Evolutionary conservation across 805 yeast genomes (phyloP), one percentile per base, ranked within the genome.

Genomic region (Candida chilensis): DNA sequence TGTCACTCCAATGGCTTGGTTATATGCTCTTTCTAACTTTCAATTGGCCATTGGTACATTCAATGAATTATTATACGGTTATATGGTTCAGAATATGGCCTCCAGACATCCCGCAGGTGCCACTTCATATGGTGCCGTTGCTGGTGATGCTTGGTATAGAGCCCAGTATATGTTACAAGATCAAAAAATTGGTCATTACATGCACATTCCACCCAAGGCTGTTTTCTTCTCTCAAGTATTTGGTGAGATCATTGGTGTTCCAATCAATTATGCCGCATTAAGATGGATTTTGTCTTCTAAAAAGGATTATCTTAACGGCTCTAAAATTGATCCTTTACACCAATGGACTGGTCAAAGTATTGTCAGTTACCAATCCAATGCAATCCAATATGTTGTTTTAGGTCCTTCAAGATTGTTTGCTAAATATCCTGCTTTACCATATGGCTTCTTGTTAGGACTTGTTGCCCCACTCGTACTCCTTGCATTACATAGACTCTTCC

Each of bases 241-340:
- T 39, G 78, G 78, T 2, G 74, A 69, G 37, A 30, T 67, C 11
- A 47, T 72, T 17, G 76, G 76, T 5, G 64, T 67, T n/a, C 71
- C 75, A 4, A 50, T 68, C 38, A 71, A 71, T 39, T 71, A 68
- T 40, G 29, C 57, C 5, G 66, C 73, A 1, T 44, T 71, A 27
- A 53, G 60, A 29, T 70, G 75, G 73, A 64, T 69, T 14, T 32
- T 68, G 18, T 35, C 35, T 3, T 44, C 60, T 16, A 69, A 68
- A 35, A 28, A 32, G 26, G 48, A 56, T 13, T 68, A 44, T 28
- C 45, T 61, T 34, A 35, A 40, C 5, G 66, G 67, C 1, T 33
- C 41, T 9, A 44, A 46, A 19, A 42, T 32, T 1, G 74, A 68
- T 40, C 68, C 72, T 2, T 45, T 67, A 16, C 66, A 64, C 34